These are phyloP conservation scores for Boletus edulis DNA, from an alignment of 768 basidiomycete genomes.

Conservation along the genomic window DNA sequence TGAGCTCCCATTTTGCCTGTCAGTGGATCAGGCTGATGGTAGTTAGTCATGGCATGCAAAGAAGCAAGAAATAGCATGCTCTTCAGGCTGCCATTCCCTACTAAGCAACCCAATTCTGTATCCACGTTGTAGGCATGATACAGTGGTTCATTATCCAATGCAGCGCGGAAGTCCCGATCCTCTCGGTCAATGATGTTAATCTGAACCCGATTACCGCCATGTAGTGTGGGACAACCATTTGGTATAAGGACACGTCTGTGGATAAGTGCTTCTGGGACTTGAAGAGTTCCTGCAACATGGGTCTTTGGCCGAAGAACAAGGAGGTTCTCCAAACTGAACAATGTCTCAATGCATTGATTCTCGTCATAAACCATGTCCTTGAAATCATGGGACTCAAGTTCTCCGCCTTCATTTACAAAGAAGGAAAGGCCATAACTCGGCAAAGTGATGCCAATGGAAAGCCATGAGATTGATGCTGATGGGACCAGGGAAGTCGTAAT, in stretches of 20 bases:
- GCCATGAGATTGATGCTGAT: not conserved
- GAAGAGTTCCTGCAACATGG: too few species aligned
- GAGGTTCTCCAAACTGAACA: too few species aligned
- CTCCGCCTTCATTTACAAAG: too few species aligned
- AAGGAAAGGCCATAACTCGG: not conserved
- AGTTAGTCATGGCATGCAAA: not conserved
- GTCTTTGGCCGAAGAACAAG: too few species aligned
- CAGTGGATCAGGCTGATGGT: not conserved
- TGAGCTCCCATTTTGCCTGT: not conserved
- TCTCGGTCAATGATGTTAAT: too few species aligned
- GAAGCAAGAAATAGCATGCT: not conserved
- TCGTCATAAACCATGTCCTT: not conserved
- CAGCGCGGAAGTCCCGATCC: too few species aligned
- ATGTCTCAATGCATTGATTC: not conserved
- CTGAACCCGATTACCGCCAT: too few species aligned
- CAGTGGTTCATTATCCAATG: too few species aligned
- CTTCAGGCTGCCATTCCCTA: not conserved
- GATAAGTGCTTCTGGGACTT: not conserved
- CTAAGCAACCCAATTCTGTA: not conserved
- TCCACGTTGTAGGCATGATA: too few species aligned
- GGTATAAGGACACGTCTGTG: not conserved
- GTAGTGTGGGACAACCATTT: too few species aligned
- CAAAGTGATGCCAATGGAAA: not conserved
- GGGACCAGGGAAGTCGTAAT: not conserved
- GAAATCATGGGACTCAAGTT: not conserved